Evolutionary conservation across 2,329 filamentous ascomycete species (phyloP).

Genomic region (Ophiostoma triangulosporum): DNA sequence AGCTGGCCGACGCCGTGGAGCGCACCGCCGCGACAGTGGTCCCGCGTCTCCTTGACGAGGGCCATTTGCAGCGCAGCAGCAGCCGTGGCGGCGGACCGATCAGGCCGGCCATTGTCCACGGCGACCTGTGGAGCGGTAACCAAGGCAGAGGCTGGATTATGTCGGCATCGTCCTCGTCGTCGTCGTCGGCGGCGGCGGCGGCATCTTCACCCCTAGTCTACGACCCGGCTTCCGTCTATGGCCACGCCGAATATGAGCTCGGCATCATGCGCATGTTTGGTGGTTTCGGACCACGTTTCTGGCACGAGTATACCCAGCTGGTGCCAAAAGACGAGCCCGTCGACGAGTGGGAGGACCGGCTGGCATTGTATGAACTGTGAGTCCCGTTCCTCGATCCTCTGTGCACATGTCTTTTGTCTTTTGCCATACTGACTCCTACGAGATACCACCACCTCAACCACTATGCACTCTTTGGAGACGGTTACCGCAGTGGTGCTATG

Average conservation of each 20-base stretch:
- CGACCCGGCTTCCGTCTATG: conserved; percentile 70
- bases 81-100: conserved; percentile 33
- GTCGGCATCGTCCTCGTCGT: conserved; percentile 10
- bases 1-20: conserved; percentile 52
- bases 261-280: conserved; percentile 98
- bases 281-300: conserved; percentile 60
- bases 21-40: conserved; percentile 51
- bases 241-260: conserved; percentile 78
- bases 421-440: conserved; percentile 1
- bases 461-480: conserved; percentile 67
- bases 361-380: conserved; percentile 70
- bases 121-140: conserved; percentile 91
- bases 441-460: conserved; percentile 89
- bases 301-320: conserved; percentile 61
- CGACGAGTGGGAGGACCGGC: conserved; percentile 73
- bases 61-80: conserved; percentile 31
- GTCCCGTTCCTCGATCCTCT: no score
- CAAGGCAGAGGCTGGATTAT: conserved; percentile 51
- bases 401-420: no score
- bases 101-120: conserved; percentile 71
- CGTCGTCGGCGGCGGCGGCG: conserved; percentile 23
- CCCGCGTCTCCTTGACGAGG: conserved; percentile 59
- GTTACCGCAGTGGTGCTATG: conserved; percentile 64
- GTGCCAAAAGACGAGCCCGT: conserved; percentile 69
- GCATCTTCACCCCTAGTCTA: conserved; percentile 70